Evolutionary conservation across 2,329 filamentous ascomycete species (phyloP), one percentile per base, ranked within the genome.

Genomic region (Fusarium circinatum): DNA sequence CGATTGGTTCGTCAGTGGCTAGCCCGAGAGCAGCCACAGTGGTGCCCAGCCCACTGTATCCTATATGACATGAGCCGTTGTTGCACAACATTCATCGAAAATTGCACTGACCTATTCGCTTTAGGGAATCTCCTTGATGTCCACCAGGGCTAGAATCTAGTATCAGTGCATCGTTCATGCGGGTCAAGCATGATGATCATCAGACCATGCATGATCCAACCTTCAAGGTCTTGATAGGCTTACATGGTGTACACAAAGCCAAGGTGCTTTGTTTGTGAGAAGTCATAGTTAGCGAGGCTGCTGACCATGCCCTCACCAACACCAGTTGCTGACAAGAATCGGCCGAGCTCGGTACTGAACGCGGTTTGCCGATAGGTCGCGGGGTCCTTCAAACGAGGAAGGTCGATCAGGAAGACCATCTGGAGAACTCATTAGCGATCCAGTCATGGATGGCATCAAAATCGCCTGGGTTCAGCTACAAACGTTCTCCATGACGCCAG

Each of bases 321-420:
- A 0, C 88, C 89, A 77, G 92, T 90, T 14, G 91, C 91, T 64
- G 85, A 83, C 7, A 97, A 83, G 77, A 96, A 98, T 77, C 90
- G 88, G 28, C 88, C 81, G 32, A 98, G 84, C 45, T 96, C 92
- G 65, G 89, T 86, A 26, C 89, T 89, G 79, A 98, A 98, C 38
- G 62, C 64, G 41, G 78, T 84, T 81, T 73, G 82, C 67, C 75
- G 82, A 70, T 70, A 74, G 30, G 73, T 62, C 57, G 74, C 75
- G n/a, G 78, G 75, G 44, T 79, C 77, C n/a, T 83, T 76, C 30
- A 90, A 81, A 45, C 89, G 87, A 11, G 96, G 96, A 14, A 98
- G 88, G 80, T 99, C 96, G 74, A 99, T 95, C n/a, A 98, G 80
- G 80, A 98, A 98, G 13, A 95, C 90, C 76, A 91, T 92, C 91